phyloP scores from a whole-genome alignment of 352 stramenopile genomes.

The Hyaloperonospora brassicae region DNA sequence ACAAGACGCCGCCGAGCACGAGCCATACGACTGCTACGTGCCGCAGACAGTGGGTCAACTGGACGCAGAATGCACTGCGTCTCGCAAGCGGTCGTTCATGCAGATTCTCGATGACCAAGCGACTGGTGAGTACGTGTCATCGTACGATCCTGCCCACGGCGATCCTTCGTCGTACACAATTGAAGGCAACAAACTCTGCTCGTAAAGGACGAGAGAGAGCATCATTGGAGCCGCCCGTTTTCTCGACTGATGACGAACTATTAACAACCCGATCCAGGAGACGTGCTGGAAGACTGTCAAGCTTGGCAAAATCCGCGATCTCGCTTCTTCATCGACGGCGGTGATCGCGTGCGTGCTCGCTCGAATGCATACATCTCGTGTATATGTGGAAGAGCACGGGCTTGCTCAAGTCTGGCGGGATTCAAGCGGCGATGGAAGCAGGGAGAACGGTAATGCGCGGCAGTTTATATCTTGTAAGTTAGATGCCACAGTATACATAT shows the following conservation, averaged over 20 bases:
- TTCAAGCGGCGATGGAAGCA: conserved; percentile 8
- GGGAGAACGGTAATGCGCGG: conserved; percentile 16
- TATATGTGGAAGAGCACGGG: conserved; percentile 21
- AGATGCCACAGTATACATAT: conserved; percentile 25
- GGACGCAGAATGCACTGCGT: conserved; percentile 19
- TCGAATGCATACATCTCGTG: conserved; percentile 34
- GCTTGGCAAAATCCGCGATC: conserved; percentile 10
- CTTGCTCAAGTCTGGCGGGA: conserved; percentile 6
- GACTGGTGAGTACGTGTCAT: conserved; percentile 23
- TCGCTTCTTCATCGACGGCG: conserved; percentile 26
- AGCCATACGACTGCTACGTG: conserved; percentile 75
- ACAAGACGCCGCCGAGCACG: conserved; percentile 38
- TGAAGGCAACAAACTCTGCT: conserved; percentile 72
- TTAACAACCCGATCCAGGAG: conserved; percentile 3
- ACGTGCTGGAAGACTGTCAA: conserved; percentile 16
- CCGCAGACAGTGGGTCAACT: conserved; percentile 8
- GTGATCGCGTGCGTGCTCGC: conserved; percentile 20
- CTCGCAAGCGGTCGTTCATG: conserved; percentile 66
- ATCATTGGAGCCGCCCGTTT: conserved; percentile 8
- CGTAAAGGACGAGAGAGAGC: conserved; percentile 29
- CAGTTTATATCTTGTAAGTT: conserved; percentile 32
- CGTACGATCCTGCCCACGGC: conserved; percentile 25
- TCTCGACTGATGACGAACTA: conserved; percentile 4
- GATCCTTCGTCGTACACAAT: conserved; percentile 51
- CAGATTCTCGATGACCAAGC: conserved; percentile 66